Evolutionary conservation across 768 basidiomycete genomes (phyloP).

Genomic region (Rubroboletus satanas): DNA sequence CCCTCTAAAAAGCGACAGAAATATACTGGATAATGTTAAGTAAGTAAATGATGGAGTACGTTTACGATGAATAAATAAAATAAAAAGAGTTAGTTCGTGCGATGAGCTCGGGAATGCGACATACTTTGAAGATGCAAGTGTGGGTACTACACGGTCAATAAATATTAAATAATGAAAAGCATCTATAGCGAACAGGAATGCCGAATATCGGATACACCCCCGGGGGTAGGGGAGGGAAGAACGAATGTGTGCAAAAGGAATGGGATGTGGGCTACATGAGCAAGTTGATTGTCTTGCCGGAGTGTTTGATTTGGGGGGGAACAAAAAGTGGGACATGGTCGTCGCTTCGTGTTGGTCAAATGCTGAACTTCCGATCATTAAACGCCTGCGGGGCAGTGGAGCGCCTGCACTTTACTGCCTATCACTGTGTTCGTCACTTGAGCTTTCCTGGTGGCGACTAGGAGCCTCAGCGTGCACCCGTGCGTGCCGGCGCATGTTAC

Average conservation of each 20-base stretch:
- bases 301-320: not conserved
- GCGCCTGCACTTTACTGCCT: conserved; percentile 25
- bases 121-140: not conserved
- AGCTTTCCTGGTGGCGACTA: conserved; percentile 36
- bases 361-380: conserved; percentile 6
- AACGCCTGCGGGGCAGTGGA: conserved; percentile 4
- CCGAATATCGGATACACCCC: too few relatives aligned
- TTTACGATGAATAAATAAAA: not conserved
- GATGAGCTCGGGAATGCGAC: not conserved
- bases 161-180: not conserved
- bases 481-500: conserved; percentile 85
- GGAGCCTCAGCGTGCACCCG: conserved; percentile 54
- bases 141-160: not conserved
- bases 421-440: conserved; percentile 46
- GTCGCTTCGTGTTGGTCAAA: not conserved
- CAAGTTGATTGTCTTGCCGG: not conserved
- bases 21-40: not conserved
- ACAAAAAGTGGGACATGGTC: not conserved
- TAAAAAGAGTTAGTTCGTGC: not conserved
- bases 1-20: too few relatives aligned
- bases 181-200: too few relatives aligned
- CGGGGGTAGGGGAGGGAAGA: too few relatives aligned
- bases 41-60: not conserved
- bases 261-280: not conserved
- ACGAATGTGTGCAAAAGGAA: too few relatives aligned